Evolutionary conservation across 163 green algal genomes (phyloP).

Genomic region (Scenedesmus sp.): DNA sequence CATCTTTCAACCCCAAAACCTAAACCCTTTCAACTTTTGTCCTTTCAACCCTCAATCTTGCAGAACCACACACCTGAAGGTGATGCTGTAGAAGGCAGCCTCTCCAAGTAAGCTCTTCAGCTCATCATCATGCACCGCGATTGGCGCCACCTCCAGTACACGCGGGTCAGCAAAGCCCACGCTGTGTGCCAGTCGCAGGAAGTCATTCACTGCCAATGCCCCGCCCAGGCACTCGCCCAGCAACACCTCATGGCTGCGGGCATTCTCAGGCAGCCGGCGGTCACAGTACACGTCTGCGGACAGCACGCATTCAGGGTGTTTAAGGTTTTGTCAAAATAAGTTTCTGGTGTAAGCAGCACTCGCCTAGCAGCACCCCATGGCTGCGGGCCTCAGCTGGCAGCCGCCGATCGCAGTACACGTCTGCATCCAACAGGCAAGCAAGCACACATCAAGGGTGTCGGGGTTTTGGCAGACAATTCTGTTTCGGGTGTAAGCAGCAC

Average conservation of each 20-base stretch:
- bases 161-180: conserved; percentile 91
- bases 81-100: conserved; percentile 94
- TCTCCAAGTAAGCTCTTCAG: conserved; percentile 84
- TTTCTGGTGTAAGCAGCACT: conserved; percentile 73
- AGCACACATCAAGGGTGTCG: background rate
- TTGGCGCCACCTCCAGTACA: conserved; percentile 68
- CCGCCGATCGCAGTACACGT: conserved; percentile 80
- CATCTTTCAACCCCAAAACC: background rate
- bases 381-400: conserved; percentile 58
- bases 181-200: conserved; percentile 79
- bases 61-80: conserved; percentile 75
- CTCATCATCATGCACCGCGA: conserved; percentile 78
- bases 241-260: conserved; percentile 78
- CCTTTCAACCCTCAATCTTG: background rate
- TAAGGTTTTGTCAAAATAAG: background rate
- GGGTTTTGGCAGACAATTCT: background rate
- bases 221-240: conserved; percentile 96
- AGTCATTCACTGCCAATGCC: conserved; percentile 95
- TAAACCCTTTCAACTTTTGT: background rate
- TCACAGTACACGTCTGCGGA: conserved; percentile 77
- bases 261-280: conserved; percentile 64
- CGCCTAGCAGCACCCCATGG: conserved; percentile 89
- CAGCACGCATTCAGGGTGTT: background rate
- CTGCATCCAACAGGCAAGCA: background rate
- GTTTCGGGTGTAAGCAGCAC: conserved; percentile 64